Conservation (phyloP, 148 eudicot species). For the Limonium bicolor region DNA sequence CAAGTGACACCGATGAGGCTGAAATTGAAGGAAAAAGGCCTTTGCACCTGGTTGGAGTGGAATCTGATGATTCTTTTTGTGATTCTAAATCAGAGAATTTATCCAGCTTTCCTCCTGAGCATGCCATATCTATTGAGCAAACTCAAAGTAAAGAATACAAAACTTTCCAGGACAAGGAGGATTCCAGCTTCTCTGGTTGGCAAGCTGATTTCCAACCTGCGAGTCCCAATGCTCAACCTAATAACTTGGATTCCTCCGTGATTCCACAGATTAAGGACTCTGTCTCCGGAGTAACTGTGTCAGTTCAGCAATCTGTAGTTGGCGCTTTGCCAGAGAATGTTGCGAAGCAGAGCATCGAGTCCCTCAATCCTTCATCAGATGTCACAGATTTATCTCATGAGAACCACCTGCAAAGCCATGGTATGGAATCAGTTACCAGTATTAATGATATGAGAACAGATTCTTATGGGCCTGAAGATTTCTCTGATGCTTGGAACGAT, state of each 20-base stretch:
- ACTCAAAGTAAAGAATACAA: constrained; percentile 13
- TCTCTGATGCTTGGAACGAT: constrained; percentile 11
- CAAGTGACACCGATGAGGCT: constrained; percentile 11
- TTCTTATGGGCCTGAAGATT: constrained; percentile 6
- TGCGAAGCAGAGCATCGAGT: no score
- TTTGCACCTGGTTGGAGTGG: constrained; percentile 30
- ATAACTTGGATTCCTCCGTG: constrained; percentile 10
- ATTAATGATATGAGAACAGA: constrained; percentile 6
- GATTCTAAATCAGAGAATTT: constrained; percentile 12
- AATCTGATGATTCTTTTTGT: constrained; percentile 30
- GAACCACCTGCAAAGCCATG: constrained; percentile 12
- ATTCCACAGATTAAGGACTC: no score
- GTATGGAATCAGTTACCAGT: background rate
- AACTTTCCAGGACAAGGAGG: constrained; percentile 19
- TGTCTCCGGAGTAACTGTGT: no score
- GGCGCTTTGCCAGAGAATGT: constrained; percentile 9
- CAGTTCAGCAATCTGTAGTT: no score
- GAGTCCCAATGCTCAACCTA: constrained; percentile 12
- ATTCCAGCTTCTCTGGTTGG: constrained; percentile 49
- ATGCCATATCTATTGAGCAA: constrained; percentile 9
- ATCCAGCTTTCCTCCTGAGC: constrained; percentile 15
- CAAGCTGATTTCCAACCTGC: constrained; percentile 74
- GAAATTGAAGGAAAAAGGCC: constrained; percentile 17
- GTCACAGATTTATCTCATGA: no score
- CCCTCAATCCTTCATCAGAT: no score